These are phyloP conservation scores for Paramecium octaurelia DNA, from an alignment of 73 alveolate species.

Conservation along the genomic window DNA sequence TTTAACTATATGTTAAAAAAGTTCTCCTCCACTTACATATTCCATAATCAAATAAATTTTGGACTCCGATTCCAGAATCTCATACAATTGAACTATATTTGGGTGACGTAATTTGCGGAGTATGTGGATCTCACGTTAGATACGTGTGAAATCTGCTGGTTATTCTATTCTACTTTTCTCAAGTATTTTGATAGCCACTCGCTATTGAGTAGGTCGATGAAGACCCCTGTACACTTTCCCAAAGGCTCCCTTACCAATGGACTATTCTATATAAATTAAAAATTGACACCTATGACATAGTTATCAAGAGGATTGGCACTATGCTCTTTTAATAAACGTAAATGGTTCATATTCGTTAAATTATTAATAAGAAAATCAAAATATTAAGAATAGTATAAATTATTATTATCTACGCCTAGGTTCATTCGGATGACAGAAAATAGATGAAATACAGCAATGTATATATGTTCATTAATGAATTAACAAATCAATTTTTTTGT, in stretches of 20 bases:
- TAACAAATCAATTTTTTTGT: slow-evolving; percentile 29
- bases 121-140: slow-evolving; percentile 86
- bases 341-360: neutral
- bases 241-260: slow-evolving; percentile 71
- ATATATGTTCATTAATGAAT: neutral
- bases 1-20: slow-evolving; percentile 86
- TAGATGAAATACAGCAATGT: neutral
- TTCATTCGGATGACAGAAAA: neutral
- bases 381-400: neutral
- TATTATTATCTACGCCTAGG: neutral
- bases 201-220: slow-evolving; percentile 47
- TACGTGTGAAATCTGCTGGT: slow-evolving; percentile 83
- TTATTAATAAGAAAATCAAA: neutral
- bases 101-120: slow-evolving; percentile 85
- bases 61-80: slow-evolving; percentile 79
- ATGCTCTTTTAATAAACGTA: neutral
- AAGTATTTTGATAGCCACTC: neutral
- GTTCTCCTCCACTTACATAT: slow-evolving; percentile 90
- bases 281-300: slow-evolving; percentile 48
- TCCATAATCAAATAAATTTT: slow-evolving; percentile 88
- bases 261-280: neutral
- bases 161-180: slow-evolving; percentile 78
- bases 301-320: slow-evolving; percentile 47
- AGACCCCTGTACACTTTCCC: slow-evolving; percentile 66
- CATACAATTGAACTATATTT: slow-evolving; percentile 83